Conservation (phyloP, 2,329 filamentous ascomycete genomes). For the Cytospora chrysosperma region DNA sequence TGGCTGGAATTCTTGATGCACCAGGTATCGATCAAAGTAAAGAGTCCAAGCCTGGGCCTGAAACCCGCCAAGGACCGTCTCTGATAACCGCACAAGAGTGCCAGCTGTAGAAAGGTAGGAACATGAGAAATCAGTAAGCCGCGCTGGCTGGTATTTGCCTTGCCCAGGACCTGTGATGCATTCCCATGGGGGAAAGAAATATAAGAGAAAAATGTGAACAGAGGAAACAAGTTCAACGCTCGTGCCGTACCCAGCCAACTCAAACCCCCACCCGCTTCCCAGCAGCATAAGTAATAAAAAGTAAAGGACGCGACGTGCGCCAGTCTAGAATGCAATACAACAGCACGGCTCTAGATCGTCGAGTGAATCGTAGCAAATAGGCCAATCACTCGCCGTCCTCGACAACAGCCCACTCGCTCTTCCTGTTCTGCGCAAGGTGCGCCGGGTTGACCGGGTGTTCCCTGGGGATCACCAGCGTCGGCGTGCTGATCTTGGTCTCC, state of each 20-base stretch:
- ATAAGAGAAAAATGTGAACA: neutral
- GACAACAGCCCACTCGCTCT: slow-evolving; percentile 54
- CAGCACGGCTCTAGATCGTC: neutral
- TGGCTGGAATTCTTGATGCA: neutral
- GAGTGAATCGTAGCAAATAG: slow-evolving; percentile 9
- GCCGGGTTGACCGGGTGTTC: slow-evolving; percentile 29
- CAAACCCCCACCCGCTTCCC: slow-evolving; percentile 15
- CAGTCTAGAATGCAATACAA: neutral
- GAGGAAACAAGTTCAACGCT: neutral
- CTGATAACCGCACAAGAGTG: too few relatives aligned
- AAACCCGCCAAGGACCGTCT: neutral
- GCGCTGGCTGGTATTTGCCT: neutral
- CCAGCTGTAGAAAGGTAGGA: too few relatives aligned
- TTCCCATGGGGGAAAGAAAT: neutral
- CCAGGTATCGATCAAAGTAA: slow-evolving; percentile 20
- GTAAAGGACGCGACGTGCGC: neutral
- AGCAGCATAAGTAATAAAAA: slow-evolving; percentile 11
- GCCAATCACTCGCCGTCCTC: slow-evolving; percentile 41
- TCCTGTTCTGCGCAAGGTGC: slow-evolving; percentile 42
- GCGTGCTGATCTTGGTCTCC: slow-evolving; percentile 44
- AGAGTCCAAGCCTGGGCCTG: neutral
- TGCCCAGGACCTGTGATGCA: neutral
- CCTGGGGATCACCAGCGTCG: slow-evolving; percentile 43
- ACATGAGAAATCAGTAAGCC: too few relatives aligned
- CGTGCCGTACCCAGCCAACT: slow-evolving; percentile 18